A percentile compares a stretch with the other conserved stretches of the same genome.
These are phyloP conservation scores for Waltiozyma sp. DNA, from an alignment of 1,139 yeast species.

Conservation along the genomic window DNA sequence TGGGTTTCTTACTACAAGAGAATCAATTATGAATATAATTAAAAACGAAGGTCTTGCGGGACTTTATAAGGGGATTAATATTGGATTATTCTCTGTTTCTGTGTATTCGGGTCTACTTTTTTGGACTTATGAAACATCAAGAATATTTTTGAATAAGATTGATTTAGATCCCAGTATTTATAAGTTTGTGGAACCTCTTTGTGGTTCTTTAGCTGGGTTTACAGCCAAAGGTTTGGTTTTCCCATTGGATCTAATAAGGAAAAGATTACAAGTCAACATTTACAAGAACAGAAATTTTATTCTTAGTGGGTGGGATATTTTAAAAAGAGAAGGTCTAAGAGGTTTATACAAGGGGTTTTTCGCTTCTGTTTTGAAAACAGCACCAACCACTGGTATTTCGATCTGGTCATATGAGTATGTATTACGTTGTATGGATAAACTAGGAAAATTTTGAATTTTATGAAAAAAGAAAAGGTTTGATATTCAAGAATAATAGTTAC, in stretches of 20 bases:
- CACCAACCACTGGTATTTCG: conserved; percentile 77
- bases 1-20: conserved; percentile 19
- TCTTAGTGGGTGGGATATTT: conserved; percentile 26
- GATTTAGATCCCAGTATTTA: conserved; percentile 6
- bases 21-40: conserved; percentile 33
- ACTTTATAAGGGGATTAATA: conserved; percentile 50
- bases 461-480: no score
- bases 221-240: conserved; percentile 64
- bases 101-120: conserved; percentile 62
- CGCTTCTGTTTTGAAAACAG: conserved; percentile 61
- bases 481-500: no score
- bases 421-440: conserved; percentile 1
- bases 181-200: conserved; percentile 38
- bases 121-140: conserved; percentile 43
- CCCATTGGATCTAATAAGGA: conserved; percentile 77
- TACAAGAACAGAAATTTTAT: conserved; percentile 23
- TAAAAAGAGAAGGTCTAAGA: conserved; percentile 43
- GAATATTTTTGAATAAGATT: not conserved
- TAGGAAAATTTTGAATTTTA: not conserved
- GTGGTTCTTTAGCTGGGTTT: conserved; percentile 73
- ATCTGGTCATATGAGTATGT: conserved; percentile 53
- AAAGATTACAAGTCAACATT: conserved; percentile 61
- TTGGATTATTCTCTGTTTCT: conserved; percentile 55
- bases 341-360: conserved; percentile 71
- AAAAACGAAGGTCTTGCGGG: conserved; percentile 42